phyloP scores from a whole-genome alignment of 176 grass and related monocot species.

The Oryza australiensis region DNA sequence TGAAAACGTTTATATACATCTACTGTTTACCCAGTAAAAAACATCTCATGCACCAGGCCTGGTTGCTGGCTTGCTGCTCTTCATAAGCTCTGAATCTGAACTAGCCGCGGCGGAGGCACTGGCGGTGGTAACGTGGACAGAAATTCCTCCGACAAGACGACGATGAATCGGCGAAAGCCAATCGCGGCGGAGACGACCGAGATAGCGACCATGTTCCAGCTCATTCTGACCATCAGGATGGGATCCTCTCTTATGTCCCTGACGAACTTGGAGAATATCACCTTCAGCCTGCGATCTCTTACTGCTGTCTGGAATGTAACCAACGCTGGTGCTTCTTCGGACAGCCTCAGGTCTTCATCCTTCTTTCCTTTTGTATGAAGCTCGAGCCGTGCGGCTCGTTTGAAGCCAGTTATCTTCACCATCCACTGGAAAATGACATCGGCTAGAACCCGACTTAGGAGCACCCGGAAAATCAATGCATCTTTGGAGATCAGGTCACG shows the following conservation, averaged over 20 bases:
- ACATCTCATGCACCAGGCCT: not conserved
- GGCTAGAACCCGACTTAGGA: slow-evolving; percentile 44
- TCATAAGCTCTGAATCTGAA: slow-evolving; percentile 34
- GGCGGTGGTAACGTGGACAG: slow-evolving; percentile 11
- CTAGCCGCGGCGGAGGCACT: not conserved
- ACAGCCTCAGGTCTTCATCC: not conserved
- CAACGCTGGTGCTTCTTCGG: slow-evolving; percentile 12
- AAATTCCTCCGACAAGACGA: slow-evolving; percentile 41
- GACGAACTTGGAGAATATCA: slow-evolving; percentile 62
- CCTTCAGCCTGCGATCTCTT: slow-evolving; percentile 58
- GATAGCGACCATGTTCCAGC: slow-evolving; percentile 41
- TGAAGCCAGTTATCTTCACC: slow-evolving; percentile 30
- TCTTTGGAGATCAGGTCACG: slow-evolving; percentile 60
- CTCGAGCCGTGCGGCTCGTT: not conserved
- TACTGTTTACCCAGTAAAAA: not conserved
- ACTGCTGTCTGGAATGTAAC: slow-evolving; percentile 26
- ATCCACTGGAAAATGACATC: slow-evolving; percentile 59
- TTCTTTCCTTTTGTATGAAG: not conserved
- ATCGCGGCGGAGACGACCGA: slow-evolving; percentile 29
- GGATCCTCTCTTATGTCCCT: slow-evolving; percentile 53
- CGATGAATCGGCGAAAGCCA: slow-evolving; percentile 47
- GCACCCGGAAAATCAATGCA: slow-evolving; percentile 37
- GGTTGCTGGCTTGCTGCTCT: not conserved
- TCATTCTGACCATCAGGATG: slow-evolving; percentile 40
- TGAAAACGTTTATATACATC: slow-evolving; percentile 25